Evolutionary conservation across 768 basidiomycete genomes (phyloP).

Genomic region (Suillus plorans): DNA sequence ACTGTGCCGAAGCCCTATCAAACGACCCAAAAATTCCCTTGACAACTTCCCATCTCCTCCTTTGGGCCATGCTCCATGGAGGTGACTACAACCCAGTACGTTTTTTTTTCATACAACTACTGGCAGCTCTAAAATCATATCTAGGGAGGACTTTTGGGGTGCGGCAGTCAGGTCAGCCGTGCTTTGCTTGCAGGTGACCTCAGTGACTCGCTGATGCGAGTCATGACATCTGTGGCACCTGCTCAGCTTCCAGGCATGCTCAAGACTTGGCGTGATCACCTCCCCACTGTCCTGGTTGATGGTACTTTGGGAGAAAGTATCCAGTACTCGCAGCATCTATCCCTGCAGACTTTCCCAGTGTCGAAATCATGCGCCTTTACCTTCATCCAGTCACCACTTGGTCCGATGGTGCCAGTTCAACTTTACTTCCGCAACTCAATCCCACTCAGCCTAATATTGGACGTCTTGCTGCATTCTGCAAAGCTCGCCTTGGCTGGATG

Average conservation of each 20-base stretch:
- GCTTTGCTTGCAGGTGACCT: neutral
- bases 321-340: neutral
- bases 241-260: neutral
- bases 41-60: neutral
- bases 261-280: neutral
- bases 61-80: slow-evolving; percentile 4
- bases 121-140: neutral
- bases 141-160: neutral
- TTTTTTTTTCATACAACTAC: neutral
- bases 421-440: neutral
- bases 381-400: neutral
- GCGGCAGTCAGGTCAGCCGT: neutral
- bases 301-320: neutral
- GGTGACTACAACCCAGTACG: slow-evolving; percentile 7
- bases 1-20: neutral
- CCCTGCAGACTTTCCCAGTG: neutral
- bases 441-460: neutral
- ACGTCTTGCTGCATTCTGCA: neutral
- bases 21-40: neutral
- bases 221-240: neutral
- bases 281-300: neutral
- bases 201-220: neutral
- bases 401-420: neutral
- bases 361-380: neutral
- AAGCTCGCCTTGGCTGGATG: neutral